Base-by-base conservation (phyloP, 257 asterid species). In the Ehretia macrophylla region DNA sequence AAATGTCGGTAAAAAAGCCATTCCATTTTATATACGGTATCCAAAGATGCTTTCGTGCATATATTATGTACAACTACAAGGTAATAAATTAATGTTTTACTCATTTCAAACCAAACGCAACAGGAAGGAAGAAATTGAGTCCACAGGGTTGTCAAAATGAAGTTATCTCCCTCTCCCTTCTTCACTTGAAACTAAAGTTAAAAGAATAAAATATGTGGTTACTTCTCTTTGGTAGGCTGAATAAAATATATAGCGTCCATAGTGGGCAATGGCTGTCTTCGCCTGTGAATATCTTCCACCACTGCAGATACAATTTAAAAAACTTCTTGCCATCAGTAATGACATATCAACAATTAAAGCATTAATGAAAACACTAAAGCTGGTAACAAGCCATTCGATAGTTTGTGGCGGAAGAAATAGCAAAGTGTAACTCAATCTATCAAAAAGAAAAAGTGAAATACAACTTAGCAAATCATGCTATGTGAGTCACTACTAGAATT, bases 191-290 rank as follows among this genome's bases (percentile, higher is more conserved):
- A 5, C n/a, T 5, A 17, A 49, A 8, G 22, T 5, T 17, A 12
- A 21, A 49, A 12, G 9, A 51, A 42, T 40, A 56, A 14, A 19
- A 45, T 14, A 47, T 32, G 55, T 39, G 13, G 46, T 32, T 84
- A 93, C 99, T 93, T 93, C 64, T 93, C 99, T 82, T 87, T 85
- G 64, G 95, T 86, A 66, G 99, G 99, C 77, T 83, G 96, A 69
- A 93, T 79, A 74, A 86, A 93, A 75, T 93, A 93, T 81, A 93
- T 83, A 59, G 97, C 97, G 74, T 86, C 97, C 97, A 89, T 89
- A 51, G 95, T 76, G 65, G 97, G 97, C 61, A 93, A 76, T 27
- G 99, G 97, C 67, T 89, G 97, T 65, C 99, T 77, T 61, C 99
- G 80, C 80, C 85, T 86, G 79, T 89, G 85, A 80, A 93, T 89